These are phyloP conservation scores for Didymella sp. DNA, from an alignment of 2,329 filamentous ascomycete genomes.

Conservation along the genomic window DNA sequence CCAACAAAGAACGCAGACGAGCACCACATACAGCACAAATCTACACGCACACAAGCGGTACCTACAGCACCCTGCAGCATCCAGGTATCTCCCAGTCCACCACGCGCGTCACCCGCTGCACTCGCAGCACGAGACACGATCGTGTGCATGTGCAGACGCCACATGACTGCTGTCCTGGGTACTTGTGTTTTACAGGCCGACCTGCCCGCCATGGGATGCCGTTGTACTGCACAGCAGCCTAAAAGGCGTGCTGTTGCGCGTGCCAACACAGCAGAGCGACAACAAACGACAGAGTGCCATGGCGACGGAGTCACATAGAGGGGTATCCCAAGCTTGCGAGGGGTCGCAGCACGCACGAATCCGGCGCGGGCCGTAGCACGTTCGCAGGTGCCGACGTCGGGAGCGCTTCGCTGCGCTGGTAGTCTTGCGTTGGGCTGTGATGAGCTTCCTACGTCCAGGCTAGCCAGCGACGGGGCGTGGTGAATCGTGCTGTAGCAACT, in stretches of 20 bases:
- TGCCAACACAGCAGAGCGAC: background rate
- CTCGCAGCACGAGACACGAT: background rate
- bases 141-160: conserved; percentile 12
- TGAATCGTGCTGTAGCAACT: background rate
- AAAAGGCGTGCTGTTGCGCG: background rate
- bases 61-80: conserved; percentile 13
- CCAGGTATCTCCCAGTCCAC: background rate
- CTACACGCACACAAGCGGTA: conserved; percentile 4
- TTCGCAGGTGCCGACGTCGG: conserved; percentile 1
- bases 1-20: too few species aligned
- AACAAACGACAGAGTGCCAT: background rate
- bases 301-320: background rate
- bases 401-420: too few species aligned
- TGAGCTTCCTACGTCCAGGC: background rate
- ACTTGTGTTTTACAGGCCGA: background rate
- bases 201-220: background rate
- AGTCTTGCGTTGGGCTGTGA: conserved; percentile 4
- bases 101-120: conserved; percentile 15
- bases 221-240: too few species aligned
- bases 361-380: conserved; percentile 1
- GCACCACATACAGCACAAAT: conserved; percentile 6
- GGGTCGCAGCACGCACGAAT: too few species aligned
- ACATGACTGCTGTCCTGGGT: conserved; percentile 5
- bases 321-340: conserved; percentile 2
- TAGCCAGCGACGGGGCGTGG: background rate